These are phyloP conservation scores for Solanum microdontum DNA, from an alignment of 257 asterid genomes.

Conservation along the genomic window DNA sequence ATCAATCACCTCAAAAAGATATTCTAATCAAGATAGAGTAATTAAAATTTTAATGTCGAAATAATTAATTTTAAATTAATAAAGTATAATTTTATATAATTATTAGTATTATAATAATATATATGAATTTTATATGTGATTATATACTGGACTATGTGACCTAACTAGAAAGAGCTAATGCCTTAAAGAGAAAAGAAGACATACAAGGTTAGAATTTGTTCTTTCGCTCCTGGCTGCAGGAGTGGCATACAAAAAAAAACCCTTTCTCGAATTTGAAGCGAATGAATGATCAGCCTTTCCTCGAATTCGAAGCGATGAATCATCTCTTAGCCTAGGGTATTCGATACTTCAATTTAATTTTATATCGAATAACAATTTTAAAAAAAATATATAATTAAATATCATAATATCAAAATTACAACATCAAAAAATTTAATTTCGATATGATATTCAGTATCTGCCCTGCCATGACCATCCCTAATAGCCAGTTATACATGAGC, in stretches of 20 bases:
- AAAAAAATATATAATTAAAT: not conserved
- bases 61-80: too few relatives aligned
- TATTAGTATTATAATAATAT: too few relatives aligned
- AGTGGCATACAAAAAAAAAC: not conserved
- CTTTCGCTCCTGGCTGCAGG: not conserved
- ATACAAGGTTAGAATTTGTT: too few relatives aligned
- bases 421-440: too few relatives aligned
- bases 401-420: too few relatives aligned
- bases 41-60: not conserved
- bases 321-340: not conserved
- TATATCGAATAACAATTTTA: fast-evolving
- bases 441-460: not conserved
- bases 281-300: too few relatives aligned
- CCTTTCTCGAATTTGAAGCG: too few relatives aligned
- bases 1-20: not conserved
- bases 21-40: not conserved
- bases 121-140: not conserved
- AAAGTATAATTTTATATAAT: too few relatives aligned
- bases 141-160: not conserved
- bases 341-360: too few relatives aligned
- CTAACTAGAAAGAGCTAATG: not conserved
- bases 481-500: not conserved
- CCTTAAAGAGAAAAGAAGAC: not conserved
- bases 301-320: too few relatives aligned
- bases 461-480: not conserved